A percentile compares a stretch with the other conserved stretches of the same genome.
Conservation (phyloP, 164 flowering plant genomes). For the Annona cherimola region DNA sequence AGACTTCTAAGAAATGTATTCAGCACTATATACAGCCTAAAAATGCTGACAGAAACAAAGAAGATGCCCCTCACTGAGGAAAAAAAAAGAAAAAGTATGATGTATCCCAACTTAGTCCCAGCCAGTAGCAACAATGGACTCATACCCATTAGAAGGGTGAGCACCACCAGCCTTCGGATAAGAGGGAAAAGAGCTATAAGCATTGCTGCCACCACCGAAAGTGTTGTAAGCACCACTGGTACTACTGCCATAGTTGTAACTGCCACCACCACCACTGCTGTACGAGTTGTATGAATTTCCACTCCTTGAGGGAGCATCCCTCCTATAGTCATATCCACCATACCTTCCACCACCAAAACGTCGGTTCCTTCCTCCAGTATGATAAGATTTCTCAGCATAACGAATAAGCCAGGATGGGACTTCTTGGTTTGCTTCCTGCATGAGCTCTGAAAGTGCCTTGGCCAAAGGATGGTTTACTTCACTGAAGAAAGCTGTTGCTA, state of each 20-base stretch:
- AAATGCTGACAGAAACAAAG: neutral
- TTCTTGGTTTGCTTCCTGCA: slow-evolving; percentile 66
- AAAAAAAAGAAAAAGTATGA: neutral
- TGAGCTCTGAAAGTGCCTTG: slow-evolving; percentile 43
- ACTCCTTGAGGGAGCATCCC: slow-evolving; percentile 10
- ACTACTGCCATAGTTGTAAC: slow-evolving; percentile 1
- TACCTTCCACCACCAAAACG: slow-evolving; percentile 32
- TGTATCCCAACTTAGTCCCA: slow-evolving; percentile 28
- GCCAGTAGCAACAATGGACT: slow-evolving; percentile 28
- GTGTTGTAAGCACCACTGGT: slow-evolving; percentile 4
- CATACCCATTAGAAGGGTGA: slow-evolving; percentile 6
- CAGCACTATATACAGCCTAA: slow-evolving; percentile 6
- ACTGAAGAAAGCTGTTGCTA: slow-evolving; percentile 64
- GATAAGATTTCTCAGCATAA: slow-evolving; percentile 27
- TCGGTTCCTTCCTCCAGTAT: slow-evolving; percentile 24
- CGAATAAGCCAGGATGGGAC: slow-evolving; percentile 53
- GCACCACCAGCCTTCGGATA: neutral
- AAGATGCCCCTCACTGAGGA: neutral
- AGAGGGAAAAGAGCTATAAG: neutral
- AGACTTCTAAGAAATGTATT: neutral
- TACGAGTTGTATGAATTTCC: slow-evolving; percentile 10
- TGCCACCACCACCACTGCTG: slow-evolving; percentile 5
- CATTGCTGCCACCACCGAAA: neutral
- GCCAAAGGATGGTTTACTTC: slow-evolving; percentile 44
- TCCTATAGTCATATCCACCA: slow-evolving; percentile 47